phyloP scores from a whole-genome alignment of 169 alveolate species.

The Plasmodium adleri region DNA sequence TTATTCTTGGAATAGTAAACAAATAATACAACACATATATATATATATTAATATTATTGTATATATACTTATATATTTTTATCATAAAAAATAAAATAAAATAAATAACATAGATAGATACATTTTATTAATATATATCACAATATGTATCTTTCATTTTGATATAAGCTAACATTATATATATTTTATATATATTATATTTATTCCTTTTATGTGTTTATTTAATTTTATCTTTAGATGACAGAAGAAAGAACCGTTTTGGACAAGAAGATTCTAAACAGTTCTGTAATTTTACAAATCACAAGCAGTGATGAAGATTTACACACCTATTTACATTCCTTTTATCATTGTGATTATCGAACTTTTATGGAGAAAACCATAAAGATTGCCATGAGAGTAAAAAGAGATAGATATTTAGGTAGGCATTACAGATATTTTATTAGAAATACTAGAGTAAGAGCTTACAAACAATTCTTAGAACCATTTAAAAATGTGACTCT shows the following conservation, averaged over 20 bases:
- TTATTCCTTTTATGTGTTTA: slow-evolving; percentile 4
- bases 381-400: slow-evolving; percentile 83
- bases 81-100: too few species aligned
- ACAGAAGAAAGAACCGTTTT: slow-evolving; percentile 89
- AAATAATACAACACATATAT: slow-evolving; percentile 2
- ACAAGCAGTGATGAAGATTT: slow-evolving; percentile 91
- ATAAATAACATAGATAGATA: too few species aligned
- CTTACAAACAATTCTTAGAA: slow-evolving; percentile 94
- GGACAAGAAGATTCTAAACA: slow-evolving; percentile 89
- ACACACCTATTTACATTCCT: slow-evolving; percentile 88
- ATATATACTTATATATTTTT: neutral
- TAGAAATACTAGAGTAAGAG: slow-evolving; percentile 95
- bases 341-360: slow-evolving; percentile 93
- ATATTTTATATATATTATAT: too few species aligned
- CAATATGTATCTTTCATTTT: too few species aligned
- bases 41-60: neutral
- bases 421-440: slow-evolving; percentile 90
- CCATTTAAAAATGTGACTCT: slow-evolving; percentile 95
- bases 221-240: slow-evolving; percentile 67
- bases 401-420: slow-evolving; percentile 89
- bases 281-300: slow-evolving; percentile 93
- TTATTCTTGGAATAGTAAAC: slow-evolving; percentile 88
- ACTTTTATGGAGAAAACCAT: slow-evolving; percentile 89
- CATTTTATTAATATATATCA: too few species aligned
- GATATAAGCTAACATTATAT: too few species aligned